Evolutionary conservation across 2,329 filamentous ascomycete genomes (phyloP).

Genomic region (Graphilbum fragrans): DNA sequence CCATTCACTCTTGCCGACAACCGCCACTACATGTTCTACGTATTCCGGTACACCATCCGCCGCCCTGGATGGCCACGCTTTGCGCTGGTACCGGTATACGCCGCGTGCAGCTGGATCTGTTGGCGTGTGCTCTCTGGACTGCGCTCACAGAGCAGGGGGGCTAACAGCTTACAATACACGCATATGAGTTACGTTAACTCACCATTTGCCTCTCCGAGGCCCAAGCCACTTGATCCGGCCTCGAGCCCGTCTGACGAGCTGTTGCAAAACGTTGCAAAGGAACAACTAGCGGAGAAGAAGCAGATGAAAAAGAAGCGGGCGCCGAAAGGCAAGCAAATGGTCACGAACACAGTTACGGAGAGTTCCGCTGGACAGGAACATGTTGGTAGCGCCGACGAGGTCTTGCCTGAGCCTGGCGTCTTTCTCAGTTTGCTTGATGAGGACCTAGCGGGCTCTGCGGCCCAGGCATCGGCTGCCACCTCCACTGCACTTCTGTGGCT

Average conservation of each 20-base stretch:
- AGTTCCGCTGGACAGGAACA: not conserved
- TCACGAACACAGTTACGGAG: too few species aligned
- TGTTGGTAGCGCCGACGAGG: not conserved
- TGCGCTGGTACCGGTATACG: constrained; percentile 57
- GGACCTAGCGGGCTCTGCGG: constrained; percentile 15
- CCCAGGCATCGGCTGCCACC: constrained; percentile 22
- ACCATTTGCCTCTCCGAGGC: constrained; percentile 6
- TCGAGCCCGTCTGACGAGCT: too few species aligned
- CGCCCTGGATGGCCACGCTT: constrained; percentile 53
- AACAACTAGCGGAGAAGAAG: not conserved
- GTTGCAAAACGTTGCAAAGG: not conserved
- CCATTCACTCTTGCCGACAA: constrained; percentile 96
- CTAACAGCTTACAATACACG: too few species aligned
- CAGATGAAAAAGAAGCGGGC: not conserved
- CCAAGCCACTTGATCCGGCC: too few species aligned
- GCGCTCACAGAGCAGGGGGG: not conserved
- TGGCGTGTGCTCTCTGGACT: constrained; percentile 41
- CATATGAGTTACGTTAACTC: constrained; percentile 9
- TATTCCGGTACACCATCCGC: constrained; percentile 75
- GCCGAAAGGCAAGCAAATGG: not conserved
- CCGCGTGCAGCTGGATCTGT: constrained; percentile 54
- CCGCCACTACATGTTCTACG: constrained; percentile 92
- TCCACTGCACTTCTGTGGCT: constrained; percentile 48
- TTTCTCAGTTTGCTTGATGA: constrained; percentile 11
- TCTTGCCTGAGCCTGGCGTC: not conserved